These are phyloP conservation scores for Ramaria sp. DNA, from an alignment of 768 basidiomycete species.

Conservation along the genomic window DNA sequence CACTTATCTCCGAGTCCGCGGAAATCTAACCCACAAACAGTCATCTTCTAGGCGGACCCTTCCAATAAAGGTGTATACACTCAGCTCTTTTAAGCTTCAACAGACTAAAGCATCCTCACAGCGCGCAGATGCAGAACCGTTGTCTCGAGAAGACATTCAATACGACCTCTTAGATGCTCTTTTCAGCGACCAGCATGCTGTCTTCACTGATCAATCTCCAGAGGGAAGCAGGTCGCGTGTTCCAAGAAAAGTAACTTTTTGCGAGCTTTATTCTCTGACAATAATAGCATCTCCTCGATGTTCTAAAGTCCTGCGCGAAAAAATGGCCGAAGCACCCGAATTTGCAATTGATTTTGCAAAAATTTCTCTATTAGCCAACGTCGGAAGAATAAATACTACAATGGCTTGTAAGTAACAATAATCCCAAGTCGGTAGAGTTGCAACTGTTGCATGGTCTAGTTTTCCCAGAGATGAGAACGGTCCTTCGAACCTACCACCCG, in stretches of 20 bases:
- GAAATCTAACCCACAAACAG: not conserved
- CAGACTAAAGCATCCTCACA: not conserved
- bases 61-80: constrained; percentile 7
- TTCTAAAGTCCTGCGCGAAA: constrained; percentile 61
- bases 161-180: constrained; percentile 73
- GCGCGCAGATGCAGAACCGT: constrained; percentile 45
- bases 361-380: constrained; percentile 62
- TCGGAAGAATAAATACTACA: constrained; percentile 74
- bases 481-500: constrained; percentile 68
- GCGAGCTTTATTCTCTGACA: constrained; percentile 75
- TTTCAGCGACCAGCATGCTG: constrained; percentile 56
- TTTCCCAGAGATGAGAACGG: constrained; percentile 73
- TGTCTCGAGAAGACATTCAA: constrained; percentile 59
- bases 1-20: not conserved
- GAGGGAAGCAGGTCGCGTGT: constrained; percentile 35
- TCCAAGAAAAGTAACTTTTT: constrained; percentile 54
- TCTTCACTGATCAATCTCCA: constrained; percentile 47
- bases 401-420: constrained; percentile 68
- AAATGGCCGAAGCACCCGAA: constrained; percentile 48
- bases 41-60: constrained; percentile 4
- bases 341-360: constrained; percentile 67
- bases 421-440: constrained; percentile 1
- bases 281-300: constrained; percentile 62
- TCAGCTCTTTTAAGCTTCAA: not conserved
- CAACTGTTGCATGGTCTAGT: constrained; percentile 27